Base-by-base conservation (phyloP, 2,329 filamentous ascomycete species). In the Colletotrichum sp. region DNA sequence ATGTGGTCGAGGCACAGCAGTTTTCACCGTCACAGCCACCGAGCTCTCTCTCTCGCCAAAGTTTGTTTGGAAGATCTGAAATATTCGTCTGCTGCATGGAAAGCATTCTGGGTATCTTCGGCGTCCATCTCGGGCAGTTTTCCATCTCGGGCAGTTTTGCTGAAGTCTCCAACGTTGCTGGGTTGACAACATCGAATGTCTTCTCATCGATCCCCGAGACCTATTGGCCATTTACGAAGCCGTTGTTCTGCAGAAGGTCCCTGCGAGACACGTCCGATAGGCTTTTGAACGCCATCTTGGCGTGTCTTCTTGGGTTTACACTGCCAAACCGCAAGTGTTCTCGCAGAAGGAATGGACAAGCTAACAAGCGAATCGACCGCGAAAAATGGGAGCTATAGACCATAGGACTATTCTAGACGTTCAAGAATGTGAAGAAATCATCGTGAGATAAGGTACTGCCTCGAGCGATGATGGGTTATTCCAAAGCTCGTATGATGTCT, bases 121-220 rank as follows among this genome's bases (percentile, higher is more conserved):
- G 56, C 52, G 0, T 1, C 36, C 26, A 76, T 32, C 56, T 48
- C 56, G 28, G 73, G 69, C 13, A 76, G 24, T 2, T 55, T 76
- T 34, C 36, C 26, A 76, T 32, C 56, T 48, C 56, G 28, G 73
- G 69, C 13, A 76, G 24, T 2, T 55, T 76, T 34, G 38, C 73
- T 0, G 30, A 7, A n/a, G 66, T 48, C 15, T 36, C 30, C 34
- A 67, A 55, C 6, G 38, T 76, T 16, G 68, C 69, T 5, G 73
- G 69, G 3, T 72, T 65, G 26, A 61, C 24, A 6, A 76, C 65
- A 24, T 24, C 21, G 43, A 70, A 76, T 15, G n/a, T 73, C 38
- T 76, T 69, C 8, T 3, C 3, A 24, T 64, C 38, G 36, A 62
- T 43, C 6, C 16, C 6, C 38, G 69, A 76, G 38, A 6, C 8